A percentile compares a stretch with the other conserved stretches of the same genome.
Evolutionary conservation across 805 yeast genomes (phyloP).

Genomic region (Lipomyces mesembrius): DNA sequence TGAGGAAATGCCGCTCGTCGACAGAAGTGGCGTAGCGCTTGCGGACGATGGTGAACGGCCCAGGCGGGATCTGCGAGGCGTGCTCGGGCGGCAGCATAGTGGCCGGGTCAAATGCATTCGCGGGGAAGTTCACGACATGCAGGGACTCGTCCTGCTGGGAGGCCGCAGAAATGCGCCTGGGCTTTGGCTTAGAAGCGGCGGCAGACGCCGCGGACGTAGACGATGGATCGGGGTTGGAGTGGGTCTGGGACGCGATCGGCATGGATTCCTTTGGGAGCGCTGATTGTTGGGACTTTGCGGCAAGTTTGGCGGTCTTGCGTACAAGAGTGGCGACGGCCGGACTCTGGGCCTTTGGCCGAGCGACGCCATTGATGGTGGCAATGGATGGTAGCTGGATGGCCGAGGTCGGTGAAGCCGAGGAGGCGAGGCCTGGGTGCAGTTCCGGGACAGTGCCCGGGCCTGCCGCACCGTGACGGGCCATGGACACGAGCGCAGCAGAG

Average conservation of each 20-base stretch:
- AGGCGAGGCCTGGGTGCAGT: not conserved
- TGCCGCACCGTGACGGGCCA: not conserved
- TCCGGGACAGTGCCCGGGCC: not conserved
- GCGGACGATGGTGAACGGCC: slow-evolving; percentile 29
- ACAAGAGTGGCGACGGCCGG: not conserved
- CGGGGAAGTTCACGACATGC: slow-evolving; percentile 35
- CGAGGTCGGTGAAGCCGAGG: not conserved
- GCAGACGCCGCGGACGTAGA: not conserved
- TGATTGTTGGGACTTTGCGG: not conserved
- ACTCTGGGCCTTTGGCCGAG: not conserved
- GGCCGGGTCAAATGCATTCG: slow-evolving; percentile 22
- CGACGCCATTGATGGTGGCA: not conserved
- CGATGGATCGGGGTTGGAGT: not conserved
- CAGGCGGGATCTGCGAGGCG: slow-evolving; percentile 29
- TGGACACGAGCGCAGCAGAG: not conserved
- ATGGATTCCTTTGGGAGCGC: not conserved
- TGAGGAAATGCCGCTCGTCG: slow-evolving; percentile 56
- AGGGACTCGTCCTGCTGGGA: slow-evolving; percentile 16
- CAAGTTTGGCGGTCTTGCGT: not conserved
- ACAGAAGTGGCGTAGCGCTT: slow-evolving; percentile 73
- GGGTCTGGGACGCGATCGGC: not conserved
- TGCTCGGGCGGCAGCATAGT: slow-evolving; percentile 34
- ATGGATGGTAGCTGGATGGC: not conserved
- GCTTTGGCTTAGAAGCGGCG: not conserved
- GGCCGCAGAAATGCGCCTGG: not conserved